phyloP scores from a whole-genome alignment of 169 alveolate species.

The Cyclospora cayetanensis region DNA sequence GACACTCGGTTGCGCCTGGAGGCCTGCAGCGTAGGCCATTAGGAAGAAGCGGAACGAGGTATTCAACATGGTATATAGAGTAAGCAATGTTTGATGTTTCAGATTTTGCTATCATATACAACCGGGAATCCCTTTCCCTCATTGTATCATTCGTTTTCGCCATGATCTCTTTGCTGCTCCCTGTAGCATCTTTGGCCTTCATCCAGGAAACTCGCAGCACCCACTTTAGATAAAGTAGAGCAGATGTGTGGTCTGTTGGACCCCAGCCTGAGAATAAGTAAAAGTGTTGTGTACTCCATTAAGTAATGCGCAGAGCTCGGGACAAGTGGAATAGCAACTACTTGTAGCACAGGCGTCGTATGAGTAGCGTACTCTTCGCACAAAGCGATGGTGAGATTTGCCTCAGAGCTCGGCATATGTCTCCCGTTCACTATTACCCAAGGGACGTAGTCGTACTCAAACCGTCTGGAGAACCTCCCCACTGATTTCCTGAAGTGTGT shows the following conservation, averaged over 20 bases:
- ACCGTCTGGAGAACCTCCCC: neutral
- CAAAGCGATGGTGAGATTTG: neutral
- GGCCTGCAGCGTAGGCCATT: no score
- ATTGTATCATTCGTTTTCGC: no score
- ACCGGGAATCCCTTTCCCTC: no score
- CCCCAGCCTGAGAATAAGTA: neutral
- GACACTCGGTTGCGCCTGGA: no score
- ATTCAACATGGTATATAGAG: no score
- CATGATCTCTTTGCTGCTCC: no score
- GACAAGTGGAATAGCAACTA: no score
- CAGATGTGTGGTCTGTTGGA: constrained; percentile 8
- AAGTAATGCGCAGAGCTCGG: no score
- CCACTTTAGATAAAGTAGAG: constrained; percentile 21
- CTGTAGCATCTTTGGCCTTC: constrained; percentile 16
- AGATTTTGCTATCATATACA: no score
- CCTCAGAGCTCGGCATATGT: constrained; percentile 18
- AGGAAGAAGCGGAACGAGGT: no score
- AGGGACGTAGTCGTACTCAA: constrained; percentile 1
- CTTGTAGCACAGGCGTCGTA: no score
- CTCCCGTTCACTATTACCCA: constrained; percentile 33
- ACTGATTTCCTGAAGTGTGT: neutral
- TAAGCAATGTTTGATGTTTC: no score
- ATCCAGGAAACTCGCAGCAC: constrained; percentile 18
- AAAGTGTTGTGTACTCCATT: neutral
- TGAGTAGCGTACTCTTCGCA: constrained; percentile 42